phyloP scores from a whole-genome alignment of 2,329 filamentous ascomycete genomes.

The Colletotrichum agaves region DNA sequence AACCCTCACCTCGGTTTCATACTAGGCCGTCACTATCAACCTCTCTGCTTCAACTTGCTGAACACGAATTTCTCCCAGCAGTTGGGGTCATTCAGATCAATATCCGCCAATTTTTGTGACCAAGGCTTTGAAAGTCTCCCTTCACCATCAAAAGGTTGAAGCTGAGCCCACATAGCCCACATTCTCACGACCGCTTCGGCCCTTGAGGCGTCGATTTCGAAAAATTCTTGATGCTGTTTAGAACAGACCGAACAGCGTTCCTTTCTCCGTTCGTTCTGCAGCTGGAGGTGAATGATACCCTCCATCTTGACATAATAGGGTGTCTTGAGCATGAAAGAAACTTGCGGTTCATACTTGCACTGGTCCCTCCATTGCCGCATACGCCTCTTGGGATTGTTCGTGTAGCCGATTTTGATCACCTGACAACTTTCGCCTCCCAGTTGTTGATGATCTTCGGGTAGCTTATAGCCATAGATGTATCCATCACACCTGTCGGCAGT shows the following conservation, averaged over 20 bases:
- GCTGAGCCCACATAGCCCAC: conserved; percentile 44
- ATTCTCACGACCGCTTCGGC: conserved; percentile 39
- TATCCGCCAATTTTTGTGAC: conserved; percentile 21
- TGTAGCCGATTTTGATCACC: conserved; percentile 46
- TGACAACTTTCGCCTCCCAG: not conserved
- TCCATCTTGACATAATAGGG: conserved; percentile 44
- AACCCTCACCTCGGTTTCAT: no score
- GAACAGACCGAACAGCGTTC: conserved; percentile 43
- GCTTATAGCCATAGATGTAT: conserved; percentile 15
- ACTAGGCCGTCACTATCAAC: no score
- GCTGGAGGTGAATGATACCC: conserved; percentile 44
- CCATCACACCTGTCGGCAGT: not conserved
- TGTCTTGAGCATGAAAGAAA: conserved; percentile 34
- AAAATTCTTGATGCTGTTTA: conserved; percentile 44
- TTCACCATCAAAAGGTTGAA: conserved; percentile 43
- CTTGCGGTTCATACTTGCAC: conserved; percentile 43
- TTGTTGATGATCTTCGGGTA: not conserved
- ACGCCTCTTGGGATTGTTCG: conserved; percentile 39
- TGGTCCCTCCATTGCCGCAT: conserved; percentile 40
- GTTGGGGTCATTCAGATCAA: not conserved
- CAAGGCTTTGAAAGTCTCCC: conserved; percentile 42
- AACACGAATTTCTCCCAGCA: conserved; percentile 16
- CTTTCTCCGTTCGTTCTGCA: conserved; percentile 41
- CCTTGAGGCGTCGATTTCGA: conserved; percentile 38
- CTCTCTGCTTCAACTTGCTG: not conserved